These are phyloP conservation scores for Tolypocladium album DNA, from an alignment of 2,329 filamentous ascomycete species.

Conservation along the genomic window DNA sequence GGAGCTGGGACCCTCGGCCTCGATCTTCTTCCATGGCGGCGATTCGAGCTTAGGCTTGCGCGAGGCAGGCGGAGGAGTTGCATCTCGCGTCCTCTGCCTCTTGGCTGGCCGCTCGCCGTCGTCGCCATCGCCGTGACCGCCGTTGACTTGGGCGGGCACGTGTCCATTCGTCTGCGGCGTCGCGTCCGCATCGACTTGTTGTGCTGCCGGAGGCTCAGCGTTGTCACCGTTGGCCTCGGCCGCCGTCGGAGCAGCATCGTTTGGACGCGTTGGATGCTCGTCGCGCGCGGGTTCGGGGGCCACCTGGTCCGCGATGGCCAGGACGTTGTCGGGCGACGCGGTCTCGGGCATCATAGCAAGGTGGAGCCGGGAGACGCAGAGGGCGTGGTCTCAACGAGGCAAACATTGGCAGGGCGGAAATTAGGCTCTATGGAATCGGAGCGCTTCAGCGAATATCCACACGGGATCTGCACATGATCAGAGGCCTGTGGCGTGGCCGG, in stretches of 20 bases:
- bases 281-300: conserved; percentile 13
- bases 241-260: conserved; percentile 10
- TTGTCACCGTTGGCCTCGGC: conserved; percentile 5
- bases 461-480: conserved; percentile 45
- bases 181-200: conserved; percentile 11
- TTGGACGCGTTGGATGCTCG: conserved; percentile 8
- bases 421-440: conserved; percentile 42
- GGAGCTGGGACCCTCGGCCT: conserved; percentile 77
- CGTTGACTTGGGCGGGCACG: conserved; percentile 41
- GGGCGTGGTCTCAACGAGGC: conserved; percentile 42
- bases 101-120: conserved; percentile 47
- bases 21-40: conserved; percentile 86
- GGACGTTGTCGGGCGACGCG: conserved; percentile 42
- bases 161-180: conserved; percentile 15
- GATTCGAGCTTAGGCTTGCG: conserved; percentile 48
- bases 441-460: conserved; percentile 31
- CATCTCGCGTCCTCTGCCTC: conserved; percentile 49
- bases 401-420: conserved; percentile 48
- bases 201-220: conserved; percentile 7
- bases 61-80: conserved; percentile 28
- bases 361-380: conserved; percentile 29
- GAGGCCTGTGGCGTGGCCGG: conserved; percentile 33
- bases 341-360: conserved; percentile 47
- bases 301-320: conserved; percentile 18
- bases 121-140: conserved; percentile 32